Conservation (phyloP, 305 asterid species). For the Stenogyne calaminthoides region DNA sequence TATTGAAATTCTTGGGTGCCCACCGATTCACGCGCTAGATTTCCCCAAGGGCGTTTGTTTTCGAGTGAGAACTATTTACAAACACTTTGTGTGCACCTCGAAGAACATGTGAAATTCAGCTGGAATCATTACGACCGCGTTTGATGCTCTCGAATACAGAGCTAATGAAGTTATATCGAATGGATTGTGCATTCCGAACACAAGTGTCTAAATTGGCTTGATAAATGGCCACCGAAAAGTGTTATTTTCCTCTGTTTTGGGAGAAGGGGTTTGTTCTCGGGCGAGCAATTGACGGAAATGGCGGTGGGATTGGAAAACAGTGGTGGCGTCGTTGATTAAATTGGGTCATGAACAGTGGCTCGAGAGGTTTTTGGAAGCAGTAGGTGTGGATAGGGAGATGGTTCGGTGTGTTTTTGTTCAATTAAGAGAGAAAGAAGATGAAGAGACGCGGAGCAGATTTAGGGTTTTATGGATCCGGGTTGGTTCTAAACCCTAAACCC, state of each 20-base stretch:
- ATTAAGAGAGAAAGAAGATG: no score
- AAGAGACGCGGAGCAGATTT: no score
- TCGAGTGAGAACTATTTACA: constrained; percentile 29
- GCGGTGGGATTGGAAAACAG: no score
- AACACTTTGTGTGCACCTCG: constrained; percentile 33
- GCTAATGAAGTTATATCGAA: constrained; percentile 36
- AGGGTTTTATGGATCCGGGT: no score
- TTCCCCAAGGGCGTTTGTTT: constrained; percentile 26
- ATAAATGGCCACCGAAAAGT: constrained; percentile 37
- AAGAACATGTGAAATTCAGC: constrained; percentile 13
- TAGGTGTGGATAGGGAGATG: constrained; percentile 42
- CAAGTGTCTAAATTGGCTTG: constrained; percentile 51
- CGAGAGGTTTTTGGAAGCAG: no score
- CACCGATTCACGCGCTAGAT: constrained; percentile 35
- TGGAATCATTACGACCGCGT: constrained; percentile 40
- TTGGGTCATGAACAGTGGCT: no score
- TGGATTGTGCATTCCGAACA: constrained; percentile 37
- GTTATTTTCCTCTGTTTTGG: constrained; percentile 57
- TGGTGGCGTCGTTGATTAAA: no score
- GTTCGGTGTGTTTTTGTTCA: no score
- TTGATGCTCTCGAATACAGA: constrained; percentile 37
- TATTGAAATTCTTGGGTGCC: constrained; percentile 34
- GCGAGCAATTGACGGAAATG: no score
- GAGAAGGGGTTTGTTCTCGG: no score
- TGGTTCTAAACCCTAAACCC: no score